Evolutionary conservation across 2,329 filamentous ascomycete genomes (phyloP), one percentile per base, ranked within the genome.

Genomic region (Claviceps sp.): DNA sequence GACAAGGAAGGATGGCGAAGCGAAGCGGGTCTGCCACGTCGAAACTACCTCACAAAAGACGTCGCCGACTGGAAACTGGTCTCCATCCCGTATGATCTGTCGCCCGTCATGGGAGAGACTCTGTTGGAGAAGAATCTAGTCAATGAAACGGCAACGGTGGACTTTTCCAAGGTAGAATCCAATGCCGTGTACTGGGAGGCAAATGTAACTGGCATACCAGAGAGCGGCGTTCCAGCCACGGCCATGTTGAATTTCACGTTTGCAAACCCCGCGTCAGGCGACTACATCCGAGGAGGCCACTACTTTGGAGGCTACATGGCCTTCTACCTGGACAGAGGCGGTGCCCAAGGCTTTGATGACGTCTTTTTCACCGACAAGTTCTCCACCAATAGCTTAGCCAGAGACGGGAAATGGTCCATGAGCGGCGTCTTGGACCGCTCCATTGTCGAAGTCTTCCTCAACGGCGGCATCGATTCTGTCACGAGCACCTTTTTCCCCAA

Each of bases 101-200:
- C 61, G 1, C 66, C 75, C 0, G 63, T 81, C 11, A 60, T 75
- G n/a, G 73, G 71, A 13, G 58, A 61, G 0, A 65, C 66, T 38
- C 65, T 81, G 0, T 70, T 70, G 49, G 71, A 70, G 49, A 63
- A 62, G 1, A 67, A 61, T 34, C 62, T 78, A 3, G 71, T 66
- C 16, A 81, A 80, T 58, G 69, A 69, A 18, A 70, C 66, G 0
- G 53, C 80, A 1, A 58, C 68, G 1, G 60, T 79, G 0, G 73
- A 81, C 60, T 82, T 77, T 63, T 68, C 71, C 3, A 52, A 63
- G 11, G 64, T 80, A 2, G 55, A 67, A 14, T 76, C 76, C 8
- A 71, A 74, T 9, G 74, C 77, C 0, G 58, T 83, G 13, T 76
- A 75, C 60, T 73, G 81, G 58, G 72, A 78, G 53, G 70, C 72